Evolutionary conservation across 176 grass and related monocot species (phyloP).

Genomic region (Aechmea fasciata): DNA sequence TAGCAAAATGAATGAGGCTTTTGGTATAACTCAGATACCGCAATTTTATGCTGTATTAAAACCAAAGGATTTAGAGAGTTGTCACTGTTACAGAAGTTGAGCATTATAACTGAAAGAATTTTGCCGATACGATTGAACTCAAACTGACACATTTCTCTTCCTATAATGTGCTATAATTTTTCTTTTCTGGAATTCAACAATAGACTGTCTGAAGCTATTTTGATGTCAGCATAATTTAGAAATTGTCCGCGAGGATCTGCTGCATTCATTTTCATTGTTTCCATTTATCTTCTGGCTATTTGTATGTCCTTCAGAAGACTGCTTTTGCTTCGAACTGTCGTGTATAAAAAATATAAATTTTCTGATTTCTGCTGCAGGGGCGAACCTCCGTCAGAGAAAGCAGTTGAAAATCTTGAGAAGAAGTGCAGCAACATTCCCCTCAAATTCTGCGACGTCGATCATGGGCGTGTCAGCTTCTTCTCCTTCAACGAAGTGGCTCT

Average conservation of each 20-base stretch:
- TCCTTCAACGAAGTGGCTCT: conserved; percentile 33
- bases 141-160: too few species aligned
- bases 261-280: neutral
- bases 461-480: conserved; percentile 49
- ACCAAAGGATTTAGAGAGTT: too few species aligned
- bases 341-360: neutral
- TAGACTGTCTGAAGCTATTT: too few species aligned
- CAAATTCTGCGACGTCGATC: conserved; percentile 47
- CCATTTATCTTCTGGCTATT: neutral
- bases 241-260: too few species aligned
- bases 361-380: conserved; percentile 20
- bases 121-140: too few species aligned
- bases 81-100: too few species aligned
- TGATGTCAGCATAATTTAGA: too few species aligned
- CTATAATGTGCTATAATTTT: too few species aligned
- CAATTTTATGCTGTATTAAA: conserved; percentile 4
- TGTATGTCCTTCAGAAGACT: neutral
- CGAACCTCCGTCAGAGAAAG: conserved; percentile 34
- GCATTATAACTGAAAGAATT: too few species aligned
- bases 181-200: too few species aligned
- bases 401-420: conserved; percentile 36
- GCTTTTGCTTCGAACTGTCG: neutral
- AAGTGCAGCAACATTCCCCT: conserved; percentile 33
- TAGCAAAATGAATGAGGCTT: too few species aligned
- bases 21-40: too few species aligned